Percentiles rank a stretch among this genome's conserved stretches.
Conservation (phyloP, 768 basidiomycete species). For the Amanita pallidorosea region DNA sequence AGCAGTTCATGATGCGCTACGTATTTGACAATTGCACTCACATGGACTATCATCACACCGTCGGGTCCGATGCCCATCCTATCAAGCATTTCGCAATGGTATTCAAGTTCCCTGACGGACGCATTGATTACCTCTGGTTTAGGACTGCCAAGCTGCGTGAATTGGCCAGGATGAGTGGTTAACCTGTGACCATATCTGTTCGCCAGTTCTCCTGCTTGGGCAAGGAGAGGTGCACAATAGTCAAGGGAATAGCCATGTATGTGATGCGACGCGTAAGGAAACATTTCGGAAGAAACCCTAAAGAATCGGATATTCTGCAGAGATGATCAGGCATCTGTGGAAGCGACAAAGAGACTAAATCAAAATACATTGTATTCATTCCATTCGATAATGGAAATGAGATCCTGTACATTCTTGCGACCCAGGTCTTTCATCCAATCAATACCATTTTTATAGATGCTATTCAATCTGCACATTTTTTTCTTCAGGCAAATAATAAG, state of each 20-base stretch:
- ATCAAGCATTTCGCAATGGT: slow-evolving; percentile 85
- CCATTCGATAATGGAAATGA: slow-evolving; percentile 75
- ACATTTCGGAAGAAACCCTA: slow-evolving; percentile 85
- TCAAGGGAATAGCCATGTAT: slow-evolving; percentile 73
- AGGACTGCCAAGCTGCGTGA: slow-evolving; percentile 73
- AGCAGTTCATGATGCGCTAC: background rate
- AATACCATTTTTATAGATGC: slow-evolving; percentile 70
- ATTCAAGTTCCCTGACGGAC: slow-evolving; percentile 69
- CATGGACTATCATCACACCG: slow-evolving; percentile 82
- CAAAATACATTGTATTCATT: slow-evolving; percentile 66
- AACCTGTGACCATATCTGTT: slow-evolving; percentile 66
- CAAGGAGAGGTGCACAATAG: slow-evolving; percentile 51
- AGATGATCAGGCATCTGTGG: background rate
- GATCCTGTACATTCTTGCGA: slow-evolving; percentile 61
- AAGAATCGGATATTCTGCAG: slow-evolving; percentile 69
- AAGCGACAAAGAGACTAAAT: background rate
- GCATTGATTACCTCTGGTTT: slow-evolving; percentile 63
- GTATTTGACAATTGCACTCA: slow-evolving; percentile 18
- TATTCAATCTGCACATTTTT: slow-evolving; percentile 48
- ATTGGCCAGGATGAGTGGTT: slow-evolving; percentile 87
- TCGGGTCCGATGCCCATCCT: slow-evolving; percentile 76
- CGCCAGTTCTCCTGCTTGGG: slow-evolving; percentile 53
- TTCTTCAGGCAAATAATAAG: slow-evolving; percentile 4
- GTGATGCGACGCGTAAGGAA: slow-evolving; percentile 82
- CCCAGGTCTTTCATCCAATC: slow-evolving; percentile 80